These are phyloP conservation scores for Candida insectorum DNA, from an alignment of 805 yeast genomes.

Conservation along the genomic window DNA sequence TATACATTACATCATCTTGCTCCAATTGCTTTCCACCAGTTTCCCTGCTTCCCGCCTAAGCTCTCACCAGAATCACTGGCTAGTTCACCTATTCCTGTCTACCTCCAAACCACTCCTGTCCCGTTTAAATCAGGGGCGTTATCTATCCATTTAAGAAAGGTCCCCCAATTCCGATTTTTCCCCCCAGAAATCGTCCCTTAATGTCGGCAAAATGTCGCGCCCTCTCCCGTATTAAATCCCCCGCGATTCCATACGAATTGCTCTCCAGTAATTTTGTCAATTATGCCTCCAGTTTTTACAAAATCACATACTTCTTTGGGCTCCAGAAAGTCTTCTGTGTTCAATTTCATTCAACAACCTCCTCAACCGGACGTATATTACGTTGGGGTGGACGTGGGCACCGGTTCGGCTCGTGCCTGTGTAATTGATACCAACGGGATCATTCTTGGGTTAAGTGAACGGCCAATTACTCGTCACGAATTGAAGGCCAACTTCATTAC, in stretches of 20 bases:
- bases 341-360: constrained; percentile 31
- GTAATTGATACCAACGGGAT: constrained; percentile 80
- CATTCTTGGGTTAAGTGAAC: constrained; percentile 73
- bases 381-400: constrained; percentile 93
- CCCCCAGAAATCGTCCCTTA: constrained; percentile 4
- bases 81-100: too few species aligned
- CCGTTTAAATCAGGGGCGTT: too few species aligned
- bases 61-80: too few species aligned
- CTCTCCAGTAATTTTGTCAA: too few species aligned
- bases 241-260: too few species aligned
- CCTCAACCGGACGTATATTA: constrained; percentile 51
- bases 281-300: constrained; percentile 8
- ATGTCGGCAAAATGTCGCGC: neutral
- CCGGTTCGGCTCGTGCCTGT: constrained; percentile 96
- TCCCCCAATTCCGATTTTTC: constrained; percentile 1
- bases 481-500: constrained; percentile 71
- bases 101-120: too few species aligned
- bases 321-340: constrained; percentile 36
- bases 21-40: too few species aligned
- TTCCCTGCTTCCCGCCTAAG: too few species aligned
- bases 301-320: constrained; percentile 41
- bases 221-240: too few species aligned
- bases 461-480: constrained; percentile 76
- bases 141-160: too few species aligned
- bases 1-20: too few species aligned